Base-by-base conservation (phyloP, 805 yeast species). In the Tetrapisispora fleetii region DNA sequence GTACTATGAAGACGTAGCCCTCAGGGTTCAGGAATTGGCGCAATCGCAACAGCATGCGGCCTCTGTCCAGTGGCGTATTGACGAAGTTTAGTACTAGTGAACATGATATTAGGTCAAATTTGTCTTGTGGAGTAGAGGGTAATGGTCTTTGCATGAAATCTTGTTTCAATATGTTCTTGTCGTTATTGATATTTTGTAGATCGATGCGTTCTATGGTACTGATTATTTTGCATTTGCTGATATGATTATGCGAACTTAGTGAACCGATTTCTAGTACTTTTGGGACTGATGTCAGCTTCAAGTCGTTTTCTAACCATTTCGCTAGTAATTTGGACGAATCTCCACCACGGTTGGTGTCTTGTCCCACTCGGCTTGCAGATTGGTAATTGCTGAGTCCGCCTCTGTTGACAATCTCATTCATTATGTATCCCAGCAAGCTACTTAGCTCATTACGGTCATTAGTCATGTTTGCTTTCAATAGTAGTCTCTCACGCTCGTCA, bases 51-150 rank as follows among this genome's bases (percentile, higher is more conserved):
- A 89, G 68, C 97, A 91, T 91, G 5, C 75, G 76, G 2, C 97
- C 97, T 47, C 99, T 68, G 14, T 68, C 76, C 9, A 57, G 58
- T 0, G 90, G 79, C 1, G 78, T 78, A 0, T 96, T 86, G 1
- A 91, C 96, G 66, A 86, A 91, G 61, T 91, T 91, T 14, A 91
- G 69, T 37, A 91, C 99, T 48, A 91, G 64, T 0, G 96, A 87
- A 52, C 95, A 83, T 8, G 95, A 86, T 0, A 91, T 70, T 27
- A 87, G 58, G 53, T 82, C 74, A 60, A 81, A 90, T 48, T 62
- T 71, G 8, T 78, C 81, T 0, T 54, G 49, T 0, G 67, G 70
- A 3, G 48, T 22, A 6, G 38, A 48, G 0, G 95, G 95, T 7
- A 76, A 52, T 4, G 83, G 84, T 48, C 90, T 67, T 40, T 81